A percentile compares a stretch with the other conserved stretches of the same genome.
Evolutionary conservation across 2,329 filamentous ascomycete genomes (phyloP).

Genomic region (Fusarium bactridioides): DNA sequence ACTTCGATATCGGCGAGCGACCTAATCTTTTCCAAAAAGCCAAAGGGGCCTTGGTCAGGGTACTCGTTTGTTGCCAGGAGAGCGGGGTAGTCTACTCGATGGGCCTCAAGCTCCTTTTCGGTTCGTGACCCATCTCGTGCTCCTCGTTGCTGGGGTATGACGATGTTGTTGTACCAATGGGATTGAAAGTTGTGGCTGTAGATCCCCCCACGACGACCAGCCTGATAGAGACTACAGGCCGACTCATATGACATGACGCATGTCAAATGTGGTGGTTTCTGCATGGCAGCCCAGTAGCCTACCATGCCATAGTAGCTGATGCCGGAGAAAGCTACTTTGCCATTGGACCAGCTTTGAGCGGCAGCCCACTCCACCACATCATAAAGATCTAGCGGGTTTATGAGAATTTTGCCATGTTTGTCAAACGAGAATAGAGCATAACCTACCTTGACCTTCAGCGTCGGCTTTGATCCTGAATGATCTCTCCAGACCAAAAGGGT

Average conservation of each 20-base stretch:
- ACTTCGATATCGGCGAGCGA: background rate
- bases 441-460: background rate
- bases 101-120: rapidly evolving
- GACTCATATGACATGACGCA: background rate
- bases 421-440: too few species aligned
- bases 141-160: background rate
- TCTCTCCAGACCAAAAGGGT: background rate
- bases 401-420: too few species aligned
- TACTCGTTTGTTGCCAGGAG: background rate
- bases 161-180: background rate
- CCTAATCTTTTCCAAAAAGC: background rate
- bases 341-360: background rate
- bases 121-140: background rate
- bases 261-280: background rate
- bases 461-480: rapidly evolving
- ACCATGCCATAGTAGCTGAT: background rate
- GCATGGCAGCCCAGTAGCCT: background rate
- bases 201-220: background rate
- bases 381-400: background rate
- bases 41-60: rapidly evolving
- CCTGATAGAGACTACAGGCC: background rate
- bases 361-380: background rate
- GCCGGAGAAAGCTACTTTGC: background rate
- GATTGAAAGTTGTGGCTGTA: background rate
- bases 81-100: rapidly evolving